Evolutionary conservation across 352 stramenopile species (phyloP), one percentile per base, ranked within the genome.

Genomic region (Vaucheria bursata): DNA sequence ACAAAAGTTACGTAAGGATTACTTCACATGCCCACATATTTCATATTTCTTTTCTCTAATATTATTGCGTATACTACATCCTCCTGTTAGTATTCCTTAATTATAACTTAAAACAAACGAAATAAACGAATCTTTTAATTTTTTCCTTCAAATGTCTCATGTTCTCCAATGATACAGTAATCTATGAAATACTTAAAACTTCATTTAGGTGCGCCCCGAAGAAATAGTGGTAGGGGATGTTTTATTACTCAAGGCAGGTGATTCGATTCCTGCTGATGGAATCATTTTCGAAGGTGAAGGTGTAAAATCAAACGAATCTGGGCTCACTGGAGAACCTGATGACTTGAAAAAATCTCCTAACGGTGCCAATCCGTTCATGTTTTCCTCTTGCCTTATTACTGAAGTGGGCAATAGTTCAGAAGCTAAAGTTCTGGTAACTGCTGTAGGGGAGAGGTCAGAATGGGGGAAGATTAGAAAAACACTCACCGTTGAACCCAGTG

Each of bases 381-480:
- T 8, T 34, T 68, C 53, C 31, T 68, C 53, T 7, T 68, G 53
- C 8, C 53, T 68, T 34, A 7, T 68, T 34, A 68, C 53, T 2
- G 53, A 68, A 34, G 53, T 82, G 1, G 38, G 78, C 38, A 75
- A 84, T 32, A 79, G 79, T 39, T 38, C 76, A 8, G 31, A 90
- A 86, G 29, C 90, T 88, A 39, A 85, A 39, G 84, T 86, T 68
- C 12, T 96, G 2, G 86, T 95, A 0, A 88, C 93, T 40, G 90
- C 88, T 0, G 90, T 96, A 0, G 91, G 91, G 25, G 38, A 74
- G n/a, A 87, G 94, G 68, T 90, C 87, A 3, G 87, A 92, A 40
- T 96, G 91, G 90, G 91, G 91, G 0, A 93, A 92, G 78, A 96
- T 96, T 84, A 92, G 93, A 73, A 90, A 89, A 33, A 95, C 93